Conservation (phyloP, 1,284 basidiomycete species). For the Sutorius eximius region DNA sequence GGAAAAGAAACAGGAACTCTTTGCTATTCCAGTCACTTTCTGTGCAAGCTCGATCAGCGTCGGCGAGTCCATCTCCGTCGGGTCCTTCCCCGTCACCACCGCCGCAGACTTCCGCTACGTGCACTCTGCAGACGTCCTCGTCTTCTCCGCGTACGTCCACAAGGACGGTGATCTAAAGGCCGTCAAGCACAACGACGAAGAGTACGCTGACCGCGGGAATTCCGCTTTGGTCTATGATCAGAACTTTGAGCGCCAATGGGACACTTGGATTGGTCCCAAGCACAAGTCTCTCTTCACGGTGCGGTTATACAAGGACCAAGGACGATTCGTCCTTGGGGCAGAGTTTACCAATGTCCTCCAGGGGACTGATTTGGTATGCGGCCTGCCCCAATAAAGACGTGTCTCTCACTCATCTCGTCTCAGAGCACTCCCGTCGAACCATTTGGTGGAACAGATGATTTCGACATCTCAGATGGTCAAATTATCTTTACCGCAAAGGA, state of each 20-base stretch:
- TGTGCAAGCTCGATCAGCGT: constrained; percentile 33
- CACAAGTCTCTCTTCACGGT: constrained; percentile 69
- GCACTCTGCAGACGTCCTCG: constrained; percentile 47
- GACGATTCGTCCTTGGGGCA: constrained; percentile 52
- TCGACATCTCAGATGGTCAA: constrained; percentile 64
- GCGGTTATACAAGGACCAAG: constrained; percentile 48
- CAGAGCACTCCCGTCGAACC: constrained; percentile 80
- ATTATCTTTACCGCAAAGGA: constrained; percentile 88
- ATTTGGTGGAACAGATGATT: constrained; percentile 76
- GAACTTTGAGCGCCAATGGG: constrained; percentile 84
- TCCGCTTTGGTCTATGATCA: constrained; percentile 79
- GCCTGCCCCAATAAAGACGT: not conserved
- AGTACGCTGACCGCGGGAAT: constrained; percentile 70
- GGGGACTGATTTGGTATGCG: constrained; percentile 62
- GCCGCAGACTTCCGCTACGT: constrained; percentile 72
- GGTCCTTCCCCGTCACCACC: constrained; percentile 63
- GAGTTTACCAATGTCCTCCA: constrained; percentile 62
- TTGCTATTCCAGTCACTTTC: constrained; percentile 53
- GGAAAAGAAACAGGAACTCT: constrained; percentile 52
- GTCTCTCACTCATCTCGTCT: not conserved
- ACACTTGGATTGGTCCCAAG: constrained; percentile 80
- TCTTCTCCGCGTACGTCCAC: constrained; percentile 81
- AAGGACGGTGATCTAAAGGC: constrained; percentile 68
- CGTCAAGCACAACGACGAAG: constrained; percentile 66
- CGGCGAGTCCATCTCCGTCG: constrained; percentile 43